Evolutionary conservation across 495 filamentous ascomycete species (phyloP).

Genomic region (Hypoxylon lenormandii): DNA sequence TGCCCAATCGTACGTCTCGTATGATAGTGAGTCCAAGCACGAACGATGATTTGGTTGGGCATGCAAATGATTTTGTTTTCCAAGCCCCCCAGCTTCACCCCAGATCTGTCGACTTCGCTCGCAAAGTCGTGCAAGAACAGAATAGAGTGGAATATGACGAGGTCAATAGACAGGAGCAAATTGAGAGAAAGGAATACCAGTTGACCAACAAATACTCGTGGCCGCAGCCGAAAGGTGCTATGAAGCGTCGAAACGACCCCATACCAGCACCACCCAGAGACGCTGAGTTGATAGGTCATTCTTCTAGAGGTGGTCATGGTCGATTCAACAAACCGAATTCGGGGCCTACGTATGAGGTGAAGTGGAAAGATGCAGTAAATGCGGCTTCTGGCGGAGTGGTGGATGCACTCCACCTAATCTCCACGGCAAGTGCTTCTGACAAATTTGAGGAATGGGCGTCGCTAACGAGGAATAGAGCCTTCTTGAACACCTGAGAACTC

Average conservation of each 20-base stretch:
- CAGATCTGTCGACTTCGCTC: conserved; percentile 30
- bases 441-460: background rate
- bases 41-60: background rate
- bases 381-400: conserved; percentile 29
- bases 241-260: background rate
- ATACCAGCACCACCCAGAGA: background rate
- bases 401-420: conserved; percentile 37
- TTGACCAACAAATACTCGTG: background rate
- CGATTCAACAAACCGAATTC: background rate
- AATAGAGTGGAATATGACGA: conserved; percentile 1
- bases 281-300: background rate
- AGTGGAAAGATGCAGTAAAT: conserved; percentile 37
- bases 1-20: background rate
- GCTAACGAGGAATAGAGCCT: conserved; percentile 22
- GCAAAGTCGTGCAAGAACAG: conserved; percentile 19
- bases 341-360: conserved; percentile 12
- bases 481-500: conserved; percentile 34
- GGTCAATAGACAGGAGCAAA: background rate
- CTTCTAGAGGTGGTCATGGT: background rate
- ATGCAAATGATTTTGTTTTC: conserved; percentile 2
- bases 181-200: background rate
- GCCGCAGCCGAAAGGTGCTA: background rate
- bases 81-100: conserved; percentile 19
- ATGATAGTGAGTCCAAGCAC: conserved; percentile 10
- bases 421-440: conserved; percentile 20